Conservation (phyloP, 2,329 filamentous ascomycete genomes). For the Fusarium scirpi region DNA sequence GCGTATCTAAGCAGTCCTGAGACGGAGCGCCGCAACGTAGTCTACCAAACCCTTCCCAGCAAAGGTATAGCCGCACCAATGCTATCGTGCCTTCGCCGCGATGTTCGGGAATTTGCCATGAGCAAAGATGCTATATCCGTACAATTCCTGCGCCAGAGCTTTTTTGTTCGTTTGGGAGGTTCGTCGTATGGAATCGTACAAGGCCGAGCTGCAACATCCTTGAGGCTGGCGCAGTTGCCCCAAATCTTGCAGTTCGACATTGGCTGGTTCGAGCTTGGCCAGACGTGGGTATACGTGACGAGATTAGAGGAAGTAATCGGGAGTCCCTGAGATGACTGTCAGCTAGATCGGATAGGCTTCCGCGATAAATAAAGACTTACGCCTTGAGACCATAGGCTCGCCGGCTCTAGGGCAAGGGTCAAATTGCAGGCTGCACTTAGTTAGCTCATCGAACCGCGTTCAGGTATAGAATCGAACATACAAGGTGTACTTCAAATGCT, state of each 20-base stretch:
- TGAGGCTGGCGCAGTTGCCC: constrained; percentile 30
- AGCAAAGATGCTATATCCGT: constrained; percentile 37
- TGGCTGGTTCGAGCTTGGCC: constrained; percentile 40
- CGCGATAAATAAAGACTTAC: constrained; percentile 59
- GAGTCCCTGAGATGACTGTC: constrained; percentile 70
- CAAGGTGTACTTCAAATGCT: constrained; percentile 99
- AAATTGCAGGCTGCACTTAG: constrained; percentile 85
- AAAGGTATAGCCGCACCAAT: constrained; percentile 32
- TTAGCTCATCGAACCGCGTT: constrained; percentile 42
- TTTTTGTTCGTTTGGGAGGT: constrained; percentile 33
- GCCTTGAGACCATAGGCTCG: constrained; percentile 98
- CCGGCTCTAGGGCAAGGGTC: constrained; percentile 97
- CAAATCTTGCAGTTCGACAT: constrained; percentile 30
- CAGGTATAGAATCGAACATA: constrained; percentile 64
- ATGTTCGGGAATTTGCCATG: constrained; percentile 36
- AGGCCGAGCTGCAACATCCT: constrained; percentile 41
- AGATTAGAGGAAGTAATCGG: constrained; percentile 96
- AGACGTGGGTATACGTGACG: constrained; percentile 46
- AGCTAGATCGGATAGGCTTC: not conserved
- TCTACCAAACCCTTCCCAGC: constrained; percentile 30
- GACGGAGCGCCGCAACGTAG: constrained; percentile 30
- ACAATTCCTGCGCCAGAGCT: constrained; percentile 36
- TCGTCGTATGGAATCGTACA: constrained; percentile 48
- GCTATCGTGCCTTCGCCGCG: constrained; percentile 20
- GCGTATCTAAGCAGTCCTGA: constrained; percentile 46